Evolutionary conservation across 2,329 filamentous ascomycete species (phyloP).

Genomic region (Akanthomyces muscarius): DNA sequence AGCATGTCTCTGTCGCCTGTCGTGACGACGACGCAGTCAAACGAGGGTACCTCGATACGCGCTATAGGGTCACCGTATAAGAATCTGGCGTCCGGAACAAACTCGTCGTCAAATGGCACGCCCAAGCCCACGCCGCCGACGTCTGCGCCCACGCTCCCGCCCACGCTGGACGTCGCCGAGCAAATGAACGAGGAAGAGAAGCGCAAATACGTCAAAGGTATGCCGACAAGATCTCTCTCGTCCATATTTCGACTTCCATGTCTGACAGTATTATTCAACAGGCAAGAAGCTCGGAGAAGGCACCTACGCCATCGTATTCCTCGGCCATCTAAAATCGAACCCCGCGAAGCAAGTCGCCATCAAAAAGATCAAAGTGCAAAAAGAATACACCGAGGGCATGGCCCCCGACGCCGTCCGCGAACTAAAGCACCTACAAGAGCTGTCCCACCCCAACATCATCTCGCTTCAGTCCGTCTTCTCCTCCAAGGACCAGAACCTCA

Average conservation of each 20-base stretch:
- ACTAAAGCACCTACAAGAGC: constrained; percentile 90
- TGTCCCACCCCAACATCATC: constrained; percentile 94
- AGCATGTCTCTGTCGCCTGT: constrained; percentile 47
- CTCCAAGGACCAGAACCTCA: constrained; percentile 93
- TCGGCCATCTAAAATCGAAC: constrained; percentile 72
- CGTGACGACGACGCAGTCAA: constrained; percentile 36
- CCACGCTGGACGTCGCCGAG: constrained; percentile 62
- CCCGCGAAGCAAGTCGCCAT: constrained; percentile 77
- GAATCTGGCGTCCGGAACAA: constrained; percentile 31
- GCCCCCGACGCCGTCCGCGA: constrained; percentile 93
- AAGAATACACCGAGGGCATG: constrained; percentile 85
- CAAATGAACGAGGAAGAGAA: constrained; percentile 79
- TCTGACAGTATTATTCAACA: constrained; percentile 30
- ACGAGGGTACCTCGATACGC: constrained; percentile 26
- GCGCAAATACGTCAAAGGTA: constrained; percentile 85
- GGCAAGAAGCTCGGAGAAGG: constrained; percentile 91
- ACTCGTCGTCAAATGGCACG: constrained; percentile 44
- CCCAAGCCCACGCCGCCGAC: constrained; percentile 34
- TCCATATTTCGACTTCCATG: background rate
- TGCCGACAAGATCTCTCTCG: constrained; percentile 7
- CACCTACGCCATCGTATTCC: constrained; percentile 94
- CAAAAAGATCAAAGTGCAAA: constrained; percentile 86
- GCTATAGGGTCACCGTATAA: constrained; percentile 43
- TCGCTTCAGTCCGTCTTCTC: constrained; percentile 88
- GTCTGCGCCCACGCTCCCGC: constrained; percentile 29